Percentiles rank a stretch among this genome's conserved stretches.
Conservation (phyloP, 2,329 filamentous ascomycete species). For the Didymella pinodella region DNA sequence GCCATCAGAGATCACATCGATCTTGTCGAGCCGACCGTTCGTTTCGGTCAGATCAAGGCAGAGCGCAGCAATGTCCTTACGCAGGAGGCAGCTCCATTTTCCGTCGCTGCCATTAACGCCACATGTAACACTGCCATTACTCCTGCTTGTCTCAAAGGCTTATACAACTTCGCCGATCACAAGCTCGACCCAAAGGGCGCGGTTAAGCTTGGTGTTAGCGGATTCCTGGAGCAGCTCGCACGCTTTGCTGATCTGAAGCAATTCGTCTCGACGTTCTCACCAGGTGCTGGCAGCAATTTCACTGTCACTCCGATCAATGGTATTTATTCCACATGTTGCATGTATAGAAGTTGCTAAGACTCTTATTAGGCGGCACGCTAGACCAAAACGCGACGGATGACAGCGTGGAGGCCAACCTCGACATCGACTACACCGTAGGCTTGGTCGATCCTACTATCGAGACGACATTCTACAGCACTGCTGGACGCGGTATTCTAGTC, state of each 20-base stretch:
- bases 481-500: constrained; percentile 56
- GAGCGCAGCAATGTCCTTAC: constrained; percentile 51
- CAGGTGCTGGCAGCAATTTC: constrained; percentile 56
- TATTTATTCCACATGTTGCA: constrained; percentile 25
- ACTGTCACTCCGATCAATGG: constrained; percentile 55
- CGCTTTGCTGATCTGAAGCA: constrained; percentile 56
- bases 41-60: constrained; percentile 62
- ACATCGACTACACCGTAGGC: constrained; percentile 59
- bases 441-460: constrained; percentile 53
- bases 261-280: constrained; percentile 53
- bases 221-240: constrained; percentile 59
- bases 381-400: constrained; percentile 48
- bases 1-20: constrained; percentile 63
- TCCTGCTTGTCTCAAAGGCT: constrained; percentile 56
- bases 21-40: constrained; percentile 71
- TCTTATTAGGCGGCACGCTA: constrained; percentile 36
- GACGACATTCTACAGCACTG: constrained; percentile 58
- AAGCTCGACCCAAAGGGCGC: constrained; percentile 48
- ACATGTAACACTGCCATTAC: constrained; percentile 56
- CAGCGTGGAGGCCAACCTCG: constrained; percentile 60
- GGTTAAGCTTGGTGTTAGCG: constrained; percentile 55
- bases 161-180: constrained; percentile 56
- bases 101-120: constrained; percentile 39
- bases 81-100: constrained; percentile 35
- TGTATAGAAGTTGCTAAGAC: constrained; percentile 6